Conservation (phyloP, 2,329 filamentous ascomycete genomes). For the Akanthomyces lecanii region DNA sequence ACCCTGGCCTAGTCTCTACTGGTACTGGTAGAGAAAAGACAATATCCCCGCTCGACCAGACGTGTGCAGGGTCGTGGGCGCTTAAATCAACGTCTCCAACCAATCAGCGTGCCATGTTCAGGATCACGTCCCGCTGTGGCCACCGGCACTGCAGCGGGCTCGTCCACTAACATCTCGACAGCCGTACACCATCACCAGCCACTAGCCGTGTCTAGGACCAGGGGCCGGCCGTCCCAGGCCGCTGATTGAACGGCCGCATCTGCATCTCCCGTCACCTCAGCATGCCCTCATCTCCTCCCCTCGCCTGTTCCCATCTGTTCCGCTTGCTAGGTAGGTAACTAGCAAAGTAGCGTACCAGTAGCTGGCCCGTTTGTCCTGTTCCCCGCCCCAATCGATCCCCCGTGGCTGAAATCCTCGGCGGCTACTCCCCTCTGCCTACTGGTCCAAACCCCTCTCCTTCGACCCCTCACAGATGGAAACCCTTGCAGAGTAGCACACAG, state of each 20-base stretch:
- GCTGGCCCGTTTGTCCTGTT: not conserved
- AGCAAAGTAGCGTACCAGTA: not conserved
- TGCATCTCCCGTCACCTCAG: constrained; percentile 1
- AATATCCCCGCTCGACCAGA: no score
- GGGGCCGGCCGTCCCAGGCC: not conserved
- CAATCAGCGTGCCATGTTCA: not conserved
- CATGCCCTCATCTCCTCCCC: not conserved
- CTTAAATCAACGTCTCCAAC: constrained; percentile 9
- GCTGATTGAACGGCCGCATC: not conserved
- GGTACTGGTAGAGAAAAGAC: no score
- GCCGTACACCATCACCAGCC: not conserved
- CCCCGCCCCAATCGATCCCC: not conserved
- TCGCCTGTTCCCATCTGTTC: not conserved
- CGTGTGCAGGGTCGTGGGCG: constrained; percentile 12
- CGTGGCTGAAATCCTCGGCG: constrained; percentile 8
- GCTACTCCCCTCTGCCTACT: not conserved
- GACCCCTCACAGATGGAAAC: not conserved
- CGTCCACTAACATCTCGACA: not conserved
- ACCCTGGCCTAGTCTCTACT: no score
- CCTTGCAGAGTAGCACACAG: not conserved
- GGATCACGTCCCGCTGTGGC: not conserved
- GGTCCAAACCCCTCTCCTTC: not conserved
- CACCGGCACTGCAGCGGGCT: not conserved
- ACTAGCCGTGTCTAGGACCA: not conserved
- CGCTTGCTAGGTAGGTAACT: not conserved